Percentiles rank a stretch among this genome's conserved stretches.
phyloP scores from a whole-genome alignment of 108 stramenopile genomes.

The Pseudonitzschia delicatissima region DNA sequence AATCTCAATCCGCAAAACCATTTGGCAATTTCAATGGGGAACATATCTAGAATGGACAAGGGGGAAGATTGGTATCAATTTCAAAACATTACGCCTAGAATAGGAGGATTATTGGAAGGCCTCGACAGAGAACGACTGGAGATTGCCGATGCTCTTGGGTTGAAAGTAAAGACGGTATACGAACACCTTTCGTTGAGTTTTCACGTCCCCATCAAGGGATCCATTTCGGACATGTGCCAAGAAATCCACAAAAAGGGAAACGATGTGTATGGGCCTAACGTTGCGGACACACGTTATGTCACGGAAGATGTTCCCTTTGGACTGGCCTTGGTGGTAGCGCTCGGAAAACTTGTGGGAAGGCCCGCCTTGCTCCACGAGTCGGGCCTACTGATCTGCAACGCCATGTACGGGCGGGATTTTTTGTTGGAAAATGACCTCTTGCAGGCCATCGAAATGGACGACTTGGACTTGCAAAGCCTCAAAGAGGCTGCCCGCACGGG shows the following conservation, averaged over 20 bases:
- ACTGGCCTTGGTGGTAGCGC: slow-evolving; percentile 38
- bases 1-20: slow-evolving; percentile 75
- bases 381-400: slow-evolving; percentile 49
- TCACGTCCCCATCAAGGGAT: slow-evolving; percentile 49
- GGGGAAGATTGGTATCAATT: slow-evolving; percentile 68
- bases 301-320: slow-evolving; percentile 75
- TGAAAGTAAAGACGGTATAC: slow-evolving; percentile 55
- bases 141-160: slow-evolving; percentile 46
- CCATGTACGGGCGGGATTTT: slow-evolving; percentile 71
- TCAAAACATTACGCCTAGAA: slow-evolving; percentile 53
- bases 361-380: slow-evolving; percentile 61
- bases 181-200: slow-evolving; percentile 64
- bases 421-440: slow-evolving; percentile 57
- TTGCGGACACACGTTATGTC: slow-evolving; percentile 53
- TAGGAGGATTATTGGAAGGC: slow-evolving; percentile 57
- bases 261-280: slow-evolving; percentile 58
- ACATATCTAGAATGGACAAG: slow-evolving; percentile 70
- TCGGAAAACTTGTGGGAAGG: slow-evolving; percentile 43
- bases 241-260: slow-evolving; percentile 51
- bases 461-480: slow-evolving; percentile 12
- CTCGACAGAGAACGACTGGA: slow-evolving; percentile 58
- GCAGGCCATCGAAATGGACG: slow-evolving; percentile 38
- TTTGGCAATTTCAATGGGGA: slow-evolving; percentile 60
- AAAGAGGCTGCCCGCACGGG: slow-evolving; percentile 30
- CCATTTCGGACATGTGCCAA: slow-evolving; percentile 72